phyloP scores from a whole-genome alignment of 352 stramenopile species.

The Chrysophaeum taylorii region DNA sequence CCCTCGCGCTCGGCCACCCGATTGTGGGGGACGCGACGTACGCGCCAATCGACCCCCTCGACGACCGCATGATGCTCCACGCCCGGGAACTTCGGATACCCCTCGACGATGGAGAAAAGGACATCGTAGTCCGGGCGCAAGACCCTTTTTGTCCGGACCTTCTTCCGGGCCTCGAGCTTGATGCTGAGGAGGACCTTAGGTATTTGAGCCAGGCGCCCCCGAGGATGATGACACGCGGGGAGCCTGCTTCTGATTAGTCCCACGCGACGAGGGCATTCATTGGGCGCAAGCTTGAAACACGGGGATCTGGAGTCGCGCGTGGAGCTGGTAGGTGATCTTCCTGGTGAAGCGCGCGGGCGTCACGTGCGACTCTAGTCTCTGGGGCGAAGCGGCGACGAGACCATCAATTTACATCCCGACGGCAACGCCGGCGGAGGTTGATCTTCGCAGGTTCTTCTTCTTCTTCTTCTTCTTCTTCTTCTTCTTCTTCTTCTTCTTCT shows the following conservation, averaged over 20 bases:
- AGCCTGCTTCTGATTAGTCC: not conserved
- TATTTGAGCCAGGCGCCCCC: not conserved
- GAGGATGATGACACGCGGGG: not conserved
- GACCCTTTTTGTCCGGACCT: not conserved
- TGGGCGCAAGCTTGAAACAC: not conserved
- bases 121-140: not conserved
- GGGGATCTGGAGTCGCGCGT: not conserved
- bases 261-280: not conserved
- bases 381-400: not conserved
- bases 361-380: not conserved
- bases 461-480: not conserved
- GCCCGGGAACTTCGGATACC: not conserved
- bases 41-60: not conserved
- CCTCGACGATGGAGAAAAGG: not conserved
- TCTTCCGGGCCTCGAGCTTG: not conserved
- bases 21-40: slow-evolving; percentile 33
- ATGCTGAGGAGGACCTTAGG: not conserved
- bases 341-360: not conserved
- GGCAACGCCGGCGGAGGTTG: not conserved
- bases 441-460: not conserved
- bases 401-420: not conserved
- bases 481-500: not conserved
- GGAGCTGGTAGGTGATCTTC: not conserved
- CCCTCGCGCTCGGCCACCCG: slow-evolving; percentile 17
- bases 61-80: slow-evolving; percentile 3